A percentile compares a stretch with the other conserved stretches of the same genome.
These are phyloP conservation scores for Platismatia glauca DNA, from an alignment of 495 filamentous ascomycete species.

Conservation along the genomic window DNA sequence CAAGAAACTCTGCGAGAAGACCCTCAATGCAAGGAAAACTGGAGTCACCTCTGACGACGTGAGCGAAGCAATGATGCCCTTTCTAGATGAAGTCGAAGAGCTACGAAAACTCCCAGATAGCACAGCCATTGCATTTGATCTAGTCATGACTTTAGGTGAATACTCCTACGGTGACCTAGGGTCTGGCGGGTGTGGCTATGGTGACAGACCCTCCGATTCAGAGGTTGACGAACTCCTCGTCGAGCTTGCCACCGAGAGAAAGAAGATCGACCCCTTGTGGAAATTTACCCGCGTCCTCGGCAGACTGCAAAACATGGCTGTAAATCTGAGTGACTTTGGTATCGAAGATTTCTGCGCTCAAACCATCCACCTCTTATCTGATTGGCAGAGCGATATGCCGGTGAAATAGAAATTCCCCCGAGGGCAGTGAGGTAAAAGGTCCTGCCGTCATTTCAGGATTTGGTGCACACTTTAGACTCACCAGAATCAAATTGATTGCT, in stretches of 20 bases:
- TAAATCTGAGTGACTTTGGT: background rate
- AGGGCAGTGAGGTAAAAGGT: background rate
- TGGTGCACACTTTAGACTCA: background rate
- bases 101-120: background rate
- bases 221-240: background rate
- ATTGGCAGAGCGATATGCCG: background rate
- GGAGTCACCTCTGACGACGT: conserved; percentile 5
- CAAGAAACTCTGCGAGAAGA: background rate
- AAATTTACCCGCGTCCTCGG: background rate
- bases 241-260: background rate
- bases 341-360: background rate
- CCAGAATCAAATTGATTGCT: background rate
- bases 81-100: background rate
- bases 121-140: conserved; percentile 1
- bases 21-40: background rate
- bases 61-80: conserved; percentile 3
- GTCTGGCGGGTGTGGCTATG: background rate
- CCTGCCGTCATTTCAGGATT: background rate
- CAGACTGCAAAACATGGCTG: background rate
- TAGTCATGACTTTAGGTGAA: background rate
- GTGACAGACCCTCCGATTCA: conserved; percentile 1
- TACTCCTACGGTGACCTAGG: background rate
- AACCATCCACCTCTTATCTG: background rate
- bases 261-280: background rate
- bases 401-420: background rate